Percentiles rank a stretch among this genome's conserved stretches.
Evolutionary conservation across 331 rosid species (phyloP).

Genomic region (Saraca asoca): DNA sequence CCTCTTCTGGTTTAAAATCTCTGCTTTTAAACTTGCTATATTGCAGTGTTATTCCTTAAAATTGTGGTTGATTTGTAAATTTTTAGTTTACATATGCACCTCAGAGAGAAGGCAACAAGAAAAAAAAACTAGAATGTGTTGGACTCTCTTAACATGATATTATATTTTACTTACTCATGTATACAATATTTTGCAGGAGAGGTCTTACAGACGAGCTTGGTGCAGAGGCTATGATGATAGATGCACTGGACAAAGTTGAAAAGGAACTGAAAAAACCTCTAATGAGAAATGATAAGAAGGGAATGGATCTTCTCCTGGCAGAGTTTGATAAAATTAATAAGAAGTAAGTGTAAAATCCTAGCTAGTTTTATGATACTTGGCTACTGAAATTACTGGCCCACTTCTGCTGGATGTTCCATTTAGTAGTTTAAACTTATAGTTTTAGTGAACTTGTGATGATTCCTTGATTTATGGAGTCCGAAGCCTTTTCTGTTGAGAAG

Average conservation of each 20-base stretch:
- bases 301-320: slow-evolving; percentile 84
- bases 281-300: slow-evolving; percentile 83
- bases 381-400: not conserved
- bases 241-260: slow-evolving; percentile 89
- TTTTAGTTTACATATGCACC: not conserved
- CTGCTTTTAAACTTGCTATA: not conserved
- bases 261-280: slow-evolving; percentile 81
- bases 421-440: slow-evolving; percentile 16
- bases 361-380: not conserved
- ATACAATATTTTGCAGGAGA: slow-evolving; percentile 55
- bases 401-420: not conserved
- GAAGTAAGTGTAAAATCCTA: slow-evolving; percentile 54
- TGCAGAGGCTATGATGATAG: slow-evolving; percentile 87
- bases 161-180: not conserved
- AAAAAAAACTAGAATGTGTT: not conserved
- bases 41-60: too few species aligned
- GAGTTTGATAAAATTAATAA: slow-evolving; percentile 85
- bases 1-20: not conserved
- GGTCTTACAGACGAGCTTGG: slow-evolving; percentile 78
- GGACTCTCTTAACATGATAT: slow-evolving; percentile 4
- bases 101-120: slow-evolving; percentile 4
- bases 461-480: too few species aligned
- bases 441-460: slow-evolving; percentile 1
- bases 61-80: not conserved
- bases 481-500: too few species aligned